Evolutionary conservation across 2,329 filamentous ascomycete species (phyloP).

Genomic region (Parastagonospora avenae): DNA sequence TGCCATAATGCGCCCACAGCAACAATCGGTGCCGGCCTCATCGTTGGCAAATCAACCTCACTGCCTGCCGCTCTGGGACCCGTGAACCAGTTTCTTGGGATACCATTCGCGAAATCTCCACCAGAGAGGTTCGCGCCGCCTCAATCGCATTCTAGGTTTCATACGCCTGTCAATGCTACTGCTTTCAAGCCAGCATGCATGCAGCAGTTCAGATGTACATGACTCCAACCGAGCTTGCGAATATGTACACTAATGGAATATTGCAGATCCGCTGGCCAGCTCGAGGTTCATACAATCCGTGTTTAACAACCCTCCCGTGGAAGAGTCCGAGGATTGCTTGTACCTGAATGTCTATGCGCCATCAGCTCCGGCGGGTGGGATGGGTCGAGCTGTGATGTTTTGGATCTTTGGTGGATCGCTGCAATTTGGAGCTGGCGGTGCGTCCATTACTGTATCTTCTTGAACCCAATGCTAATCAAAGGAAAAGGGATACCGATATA

Average conservation of each 20-base stretch:
- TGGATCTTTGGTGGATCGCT: conserved; percentile 40
- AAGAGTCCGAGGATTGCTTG: conserved; percentile 48
- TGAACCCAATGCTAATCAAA: not conserved
- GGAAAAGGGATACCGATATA: conserved; percentile 16
- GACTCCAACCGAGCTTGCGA: not conserved
- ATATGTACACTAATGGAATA: not conserved
- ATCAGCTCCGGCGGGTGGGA: conserved; percentile 11
- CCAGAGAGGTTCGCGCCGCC: conserved; percentile 33
- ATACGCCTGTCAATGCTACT: conserved; percentile 20
- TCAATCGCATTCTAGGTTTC: conserved; percentile 14
- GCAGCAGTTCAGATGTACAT: conserved; percentile 31
- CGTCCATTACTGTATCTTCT: not conserved
- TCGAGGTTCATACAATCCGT: conserved; percentile 16
- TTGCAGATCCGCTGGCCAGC: conserved; percentile 21
- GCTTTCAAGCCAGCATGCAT: conserved; percentile 27
- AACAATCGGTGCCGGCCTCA: conserved; percentile 26
- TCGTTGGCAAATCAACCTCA: conserved; percentile 33
- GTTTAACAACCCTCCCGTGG: conserved; percentile 30
- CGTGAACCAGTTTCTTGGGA: conserved; percentile 39
- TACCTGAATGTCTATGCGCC: conserved; percentile 48
- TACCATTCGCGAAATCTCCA: conserved; percentile 35
- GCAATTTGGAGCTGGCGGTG: conserved; percentile 28
- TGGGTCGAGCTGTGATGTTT: conserved; percentile 32
- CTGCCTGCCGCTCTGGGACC: conserved; percentile 21
- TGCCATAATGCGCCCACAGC: conserved; percentile 23